phyloP scores from a whole-genome alignment of 176 grass and related monocot genomes.

The Rhipidocladum racemiflorum region DNA sequence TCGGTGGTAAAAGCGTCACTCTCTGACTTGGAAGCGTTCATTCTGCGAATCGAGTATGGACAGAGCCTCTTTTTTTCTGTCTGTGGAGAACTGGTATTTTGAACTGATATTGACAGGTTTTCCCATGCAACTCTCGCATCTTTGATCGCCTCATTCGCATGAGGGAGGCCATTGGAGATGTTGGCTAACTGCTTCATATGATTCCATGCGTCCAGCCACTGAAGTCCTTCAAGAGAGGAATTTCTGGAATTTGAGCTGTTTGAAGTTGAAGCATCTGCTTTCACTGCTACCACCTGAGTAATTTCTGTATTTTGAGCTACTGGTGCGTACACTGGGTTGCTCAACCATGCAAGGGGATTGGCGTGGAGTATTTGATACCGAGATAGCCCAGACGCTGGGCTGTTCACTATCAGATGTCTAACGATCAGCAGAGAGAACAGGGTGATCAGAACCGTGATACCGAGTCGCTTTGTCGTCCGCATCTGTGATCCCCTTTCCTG shows the following conservation, averaged over 20 bases:
- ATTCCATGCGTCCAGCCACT: constrained; percentile 68
- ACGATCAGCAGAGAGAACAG: constrained; percentile 60
- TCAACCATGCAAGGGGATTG: constrained; percentile 48
- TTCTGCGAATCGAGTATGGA: constrained; percentile 63
- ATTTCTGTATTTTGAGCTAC: constrained; percentile 37
- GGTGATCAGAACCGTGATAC: constrained; percentile 32
- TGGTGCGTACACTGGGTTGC: not conserved
- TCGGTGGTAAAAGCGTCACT: constrained; percentile 32
- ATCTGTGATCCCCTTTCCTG: constrained; percentile 18
- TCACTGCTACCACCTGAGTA: not conserved
- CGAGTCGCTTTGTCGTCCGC: constrained; percentile 55
- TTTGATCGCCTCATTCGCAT: constrained; percentile 56
- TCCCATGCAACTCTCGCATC: constrained; percentile 74
- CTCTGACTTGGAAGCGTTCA: constrained; percentile 53
- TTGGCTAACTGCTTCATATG: constrained; percentile 53
- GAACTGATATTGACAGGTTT: constrained; percentile 45
- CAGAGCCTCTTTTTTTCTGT: constrained; percentile 45
- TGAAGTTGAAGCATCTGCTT: constrained; percentile 24
- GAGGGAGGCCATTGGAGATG: constrained; percentile 53
- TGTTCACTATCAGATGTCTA: constrained; percentile 55
- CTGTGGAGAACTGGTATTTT: constrained; percentile 31
- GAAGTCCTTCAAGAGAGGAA: constrained; percentile 29
- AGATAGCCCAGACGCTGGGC: constrained; percentile 27
- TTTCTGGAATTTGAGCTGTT: constrained; percentile 28
- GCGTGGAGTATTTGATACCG: constrained; percentile 35